Base-by-base conservation (phyloP, 805 yeast genomes). In the Soucietia sequanensis region DNA sequence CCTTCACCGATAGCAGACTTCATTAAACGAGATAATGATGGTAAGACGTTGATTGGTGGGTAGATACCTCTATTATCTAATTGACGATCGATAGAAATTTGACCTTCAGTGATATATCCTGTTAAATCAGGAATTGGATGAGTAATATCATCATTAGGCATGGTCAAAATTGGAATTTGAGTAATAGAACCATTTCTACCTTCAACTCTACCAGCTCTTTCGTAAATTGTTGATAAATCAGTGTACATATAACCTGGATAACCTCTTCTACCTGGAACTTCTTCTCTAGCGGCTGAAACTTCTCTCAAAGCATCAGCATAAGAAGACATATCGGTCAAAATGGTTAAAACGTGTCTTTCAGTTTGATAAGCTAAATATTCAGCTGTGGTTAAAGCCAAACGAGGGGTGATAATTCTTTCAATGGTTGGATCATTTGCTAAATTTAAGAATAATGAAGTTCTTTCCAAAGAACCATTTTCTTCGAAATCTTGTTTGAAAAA, bases 161-260 rank as follows among this genome's bases (percentile, higher is more conserved):
- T 95, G 47, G 98, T 89, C 66, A 93, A 80, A 64, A 93, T 93
- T 42, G 99, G 99, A 62, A 93, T 86, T 74, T 93, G 99, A 30
- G 99, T 93, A 61, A 93, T 93, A 31, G 99, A 93, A 63, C 99
- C 99, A 59, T 93, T 93, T 73, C 99, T 84, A 49, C 99, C 99
- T 72, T 93, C 99, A 44, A 93, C 98, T 76, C 99, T 86, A 65
- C 99, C 99, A 30, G 99, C 99, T 76, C 99, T 87, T 74, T 93
- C 99, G 67, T 93, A 93, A 58, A 93, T 89, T 34, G 98, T 93
- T 33, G 98, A 87, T 75, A 93, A 87, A 83, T 93, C 99, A 31
- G 99, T 93, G 73, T 93, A 93, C 99, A 93, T 93, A 68, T 93
- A 93, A 85, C 99, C 99, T 47, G 99, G 99, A 69, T 93, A 93